Conservation (phyloP, 495 filamentous ascomycete species). For the Hyaloscypha variabilis region DNA sequence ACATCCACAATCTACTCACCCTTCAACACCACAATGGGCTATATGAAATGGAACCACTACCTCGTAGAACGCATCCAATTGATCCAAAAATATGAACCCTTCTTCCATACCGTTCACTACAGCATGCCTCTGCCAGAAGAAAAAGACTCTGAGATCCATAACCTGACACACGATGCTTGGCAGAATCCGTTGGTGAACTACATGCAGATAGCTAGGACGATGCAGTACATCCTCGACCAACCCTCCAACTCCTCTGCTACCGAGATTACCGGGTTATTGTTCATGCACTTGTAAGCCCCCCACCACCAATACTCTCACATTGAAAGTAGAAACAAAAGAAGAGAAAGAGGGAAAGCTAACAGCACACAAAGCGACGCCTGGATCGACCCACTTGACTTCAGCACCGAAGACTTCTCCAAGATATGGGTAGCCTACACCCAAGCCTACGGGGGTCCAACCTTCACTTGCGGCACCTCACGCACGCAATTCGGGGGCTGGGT, state of each 20-base stretch:
- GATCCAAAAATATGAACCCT: conserved; percentile 29
- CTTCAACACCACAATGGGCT: conserved; percentile 31
- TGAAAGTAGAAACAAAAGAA: no score
- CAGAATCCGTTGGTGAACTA: conserved; percentile 19
- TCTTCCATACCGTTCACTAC: conserved; percentile 32
- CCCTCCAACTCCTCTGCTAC: conserved; percentile 5
- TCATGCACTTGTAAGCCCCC: conserved; percentile 24
- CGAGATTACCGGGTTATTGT: conserved; percentile 29
- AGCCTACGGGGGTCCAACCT: conserved; percentile 14
- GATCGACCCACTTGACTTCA: conserved; percentile 29
- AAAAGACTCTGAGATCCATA: conserved; percentile 13
- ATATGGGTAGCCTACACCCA: conserved; percentile 28
- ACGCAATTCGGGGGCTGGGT: conserved; percentile 21
- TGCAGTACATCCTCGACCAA: conserved; percentile 30
- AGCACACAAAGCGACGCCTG: conserved; percentile 22
- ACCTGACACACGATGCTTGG: conserved; percentile 29
- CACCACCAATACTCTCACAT: no score
- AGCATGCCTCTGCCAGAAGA: conserved; percentile 20
- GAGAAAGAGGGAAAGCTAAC: no score
- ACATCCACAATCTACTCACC: conserved; percentile 16
- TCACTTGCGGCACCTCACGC: conserved; percentile 22
- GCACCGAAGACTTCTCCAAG: conserved; percentile 16
- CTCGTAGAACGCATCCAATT: conserved; percentile 24
- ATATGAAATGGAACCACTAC: conserved; percentile 28
- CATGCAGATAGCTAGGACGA: conserved; percentile 27